Evolutionary conservation across 176 grass and related monocot species (phyloP).

Genomic region (Oryza coarctata): DNA sequence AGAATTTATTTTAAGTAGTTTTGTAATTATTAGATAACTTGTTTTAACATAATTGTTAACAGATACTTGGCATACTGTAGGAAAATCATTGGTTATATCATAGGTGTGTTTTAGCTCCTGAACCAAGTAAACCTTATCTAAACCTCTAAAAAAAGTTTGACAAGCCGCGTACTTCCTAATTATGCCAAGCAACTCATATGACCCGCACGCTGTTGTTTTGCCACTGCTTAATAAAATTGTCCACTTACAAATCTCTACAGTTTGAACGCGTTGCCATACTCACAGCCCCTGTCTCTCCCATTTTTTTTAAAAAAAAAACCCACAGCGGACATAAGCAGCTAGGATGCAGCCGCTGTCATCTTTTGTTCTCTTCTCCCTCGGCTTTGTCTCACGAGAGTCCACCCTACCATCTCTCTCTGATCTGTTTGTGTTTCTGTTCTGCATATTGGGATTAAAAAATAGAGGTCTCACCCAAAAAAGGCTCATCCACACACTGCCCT

Average conservation of each 20-base stretch:
- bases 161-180: background rate
- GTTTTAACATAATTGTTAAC: too few species aligned
- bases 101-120: background rate
- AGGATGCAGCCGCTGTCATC: constrained; percentile 41
- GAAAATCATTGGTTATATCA: too few species aligned
- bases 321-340: background rate
- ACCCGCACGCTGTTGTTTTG: background rate
- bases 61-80: too few species aligned
- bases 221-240: background rate
- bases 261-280: constrained; percentile 30
- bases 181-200: background rate
- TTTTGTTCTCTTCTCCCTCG: constrained; percentile 49
- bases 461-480: constrained; percentile 31
- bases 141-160: background rate
- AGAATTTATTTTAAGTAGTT: too few species aligned
- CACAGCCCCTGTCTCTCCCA: background rate
- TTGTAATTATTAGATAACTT: too few species aligned
- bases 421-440: background rate
- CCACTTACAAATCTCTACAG: background rate
- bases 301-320: constrained; percentile 9
- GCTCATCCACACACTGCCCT: constrained; percentile 60
- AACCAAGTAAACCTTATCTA: background rate
- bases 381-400: constrained; percentile 34
- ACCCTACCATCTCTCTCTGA: constrained; percentile 21
- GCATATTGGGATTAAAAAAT: background rate